Conservation (phyloP, 116 monocot genomes). For the Trichopus zeylanicus region DNA sequence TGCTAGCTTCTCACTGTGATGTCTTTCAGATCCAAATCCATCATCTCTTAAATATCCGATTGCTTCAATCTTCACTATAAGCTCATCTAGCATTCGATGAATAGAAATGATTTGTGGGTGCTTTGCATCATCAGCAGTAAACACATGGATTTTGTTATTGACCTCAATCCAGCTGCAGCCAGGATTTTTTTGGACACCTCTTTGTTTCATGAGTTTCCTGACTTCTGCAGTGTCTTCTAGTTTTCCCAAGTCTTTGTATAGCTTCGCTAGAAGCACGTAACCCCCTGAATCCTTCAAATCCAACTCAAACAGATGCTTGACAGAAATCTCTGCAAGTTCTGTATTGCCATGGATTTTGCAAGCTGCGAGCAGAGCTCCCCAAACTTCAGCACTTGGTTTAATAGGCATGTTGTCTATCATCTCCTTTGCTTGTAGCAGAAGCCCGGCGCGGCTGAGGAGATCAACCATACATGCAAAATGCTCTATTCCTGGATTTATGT, state of each 20-base stretch:
- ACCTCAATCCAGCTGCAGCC: conserved; percentile 93
- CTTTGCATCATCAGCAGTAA: conserved; percentile 59
- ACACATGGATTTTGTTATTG: conserved; percentile 56
- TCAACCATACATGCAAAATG: conserved; percentile 92
- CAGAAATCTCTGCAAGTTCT: conserved; percentile 55
- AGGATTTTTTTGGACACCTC: conserved; percentile 67
- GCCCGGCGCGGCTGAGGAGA: conserved; percentile 71
- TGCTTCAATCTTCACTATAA: conserved; percentile 39
- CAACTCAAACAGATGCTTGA: conserved; percentile 41
- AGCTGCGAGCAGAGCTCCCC: conserved; percentile 83
- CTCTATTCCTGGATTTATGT: conserved; percentile 49
- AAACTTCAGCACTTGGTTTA: conserved; percentile 50
- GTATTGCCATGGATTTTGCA: conserved; percentile 61
- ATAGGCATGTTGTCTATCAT: conserved; percentile 66
- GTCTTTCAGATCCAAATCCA: conserved; percentile 14
- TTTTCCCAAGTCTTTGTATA: conserved; percentile 64
- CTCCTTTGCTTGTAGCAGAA: conserved; percentile 56
- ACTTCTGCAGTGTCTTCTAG: conserved; percentile 44
- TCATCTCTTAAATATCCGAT: conserved; percentile 23
- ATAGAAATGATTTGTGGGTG: conserved; percentile 52
- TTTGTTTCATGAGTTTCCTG: conserved; percentile 78
- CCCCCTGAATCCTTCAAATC: conserved; percentile 72
- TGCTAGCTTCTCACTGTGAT: conserved; percentile 73
- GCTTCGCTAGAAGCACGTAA: conserved; percentile 61
- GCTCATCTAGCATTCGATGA: conserved; percentile 24